phyloP scores from a whole-genome alignment of 441 rosid species.

The Populus hybrid region DNA sequence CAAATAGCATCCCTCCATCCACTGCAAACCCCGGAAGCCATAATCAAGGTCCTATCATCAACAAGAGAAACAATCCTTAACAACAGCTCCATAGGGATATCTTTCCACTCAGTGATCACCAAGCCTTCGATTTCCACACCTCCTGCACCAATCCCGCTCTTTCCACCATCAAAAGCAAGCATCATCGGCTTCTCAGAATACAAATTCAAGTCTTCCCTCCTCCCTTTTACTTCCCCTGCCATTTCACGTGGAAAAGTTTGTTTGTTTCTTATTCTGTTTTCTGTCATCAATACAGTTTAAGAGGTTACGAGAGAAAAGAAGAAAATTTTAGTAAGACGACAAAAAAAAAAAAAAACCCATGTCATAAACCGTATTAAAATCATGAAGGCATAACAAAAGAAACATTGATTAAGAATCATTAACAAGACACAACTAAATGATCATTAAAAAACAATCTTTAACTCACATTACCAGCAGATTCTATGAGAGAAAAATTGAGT shows the following conservation, averaged over 20 bases:
- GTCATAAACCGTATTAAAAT: background rate
- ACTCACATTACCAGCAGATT: background rate
- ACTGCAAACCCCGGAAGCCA: slow-evolving; percentile 78
- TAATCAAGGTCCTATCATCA: slow-evolving; percentile 72
- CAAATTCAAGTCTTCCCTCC: slow-evolving; percentile 53
- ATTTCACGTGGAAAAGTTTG: slow-evolving; percentile 14
- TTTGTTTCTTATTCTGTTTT: slow-evolving; percentile 17
- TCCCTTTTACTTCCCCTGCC: slow-evolving; percentile 33
- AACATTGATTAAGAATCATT: too few species aligned
- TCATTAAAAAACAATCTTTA: background rate
- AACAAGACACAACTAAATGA: background rate
- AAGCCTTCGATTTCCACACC: slow-evolving; percentile 48
- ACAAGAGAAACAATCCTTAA: slow-evolving; percentile 64
- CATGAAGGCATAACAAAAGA: background rate
- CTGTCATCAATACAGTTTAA: slow-evolving; percentile 1
- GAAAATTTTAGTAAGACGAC: background rate
- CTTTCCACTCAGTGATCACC: slow-evolving; percentile 69
- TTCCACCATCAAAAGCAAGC: slow-evolving; percentile 24
- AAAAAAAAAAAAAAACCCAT: background rate
- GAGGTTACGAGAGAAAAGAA: background rate
- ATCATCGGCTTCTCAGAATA: slow-evolving; percentile 64
- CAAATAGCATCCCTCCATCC: slow-evolving; percentile 90
- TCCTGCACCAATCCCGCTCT: slow-evolving; percentile 13
- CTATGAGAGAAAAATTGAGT: background rate
- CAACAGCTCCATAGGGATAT: slow-evolving; percentile 84